Conservation (phyloP, 352 stramenopile species). For the Thalassiosira delicatula region DNA sequence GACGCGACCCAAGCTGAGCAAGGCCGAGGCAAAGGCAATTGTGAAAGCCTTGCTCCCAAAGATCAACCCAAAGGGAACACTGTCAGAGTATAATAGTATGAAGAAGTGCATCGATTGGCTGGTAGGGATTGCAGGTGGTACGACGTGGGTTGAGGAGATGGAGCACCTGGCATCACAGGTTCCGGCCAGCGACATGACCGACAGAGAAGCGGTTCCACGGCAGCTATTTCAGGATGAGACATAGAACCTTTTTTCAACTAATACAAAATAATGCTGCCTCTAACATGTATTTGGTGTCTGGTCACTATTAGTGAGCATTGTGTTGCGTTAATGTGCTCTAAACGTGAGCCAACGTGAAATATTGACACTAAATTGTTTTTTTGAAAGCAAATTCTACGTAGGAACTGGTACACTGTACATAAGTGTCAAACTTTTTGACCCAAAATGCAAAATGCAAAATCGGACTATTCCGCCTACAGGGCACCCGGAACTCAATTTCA, state of each 20-base stretch:
- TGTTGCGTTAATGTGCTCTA: neutral
- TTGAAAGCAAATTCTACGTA: neutral
- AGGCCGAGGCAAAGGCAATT: neutral
- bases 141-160: slow-evolving; percentile 6
- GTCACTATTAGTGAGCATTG: neutral
- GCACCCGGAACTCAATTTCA: too few relatives aligned
- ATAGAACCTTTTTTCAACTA: neutral
- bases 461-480: too few relatives aligned
- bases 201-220: neutral
- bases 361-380: too few relatives aligned
- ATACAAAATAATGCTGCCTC: neutral
- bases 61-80: neutral
- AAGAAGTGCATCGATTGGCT: neutral
- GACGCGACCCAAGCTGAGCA: neutral
- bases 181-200: neutral
- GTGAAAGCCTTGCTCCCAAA: neutral
- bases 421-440: neutral
- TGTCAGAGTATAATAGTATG: neutral
- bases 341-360: neutral
- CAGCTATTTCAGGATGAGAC: neutral
- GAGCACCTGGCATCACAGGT: neutral
- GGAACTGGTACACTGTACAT: neutral
- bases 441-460: too few relatives aligned
- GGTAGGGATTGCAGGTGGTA: neutral
- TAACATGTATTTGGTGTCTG: neutral